Evolutionary conservation across 2,329 filamentous ascomycete species (phyloP).

Genomic region (Tolypocladium ovalisporum): DNA sequence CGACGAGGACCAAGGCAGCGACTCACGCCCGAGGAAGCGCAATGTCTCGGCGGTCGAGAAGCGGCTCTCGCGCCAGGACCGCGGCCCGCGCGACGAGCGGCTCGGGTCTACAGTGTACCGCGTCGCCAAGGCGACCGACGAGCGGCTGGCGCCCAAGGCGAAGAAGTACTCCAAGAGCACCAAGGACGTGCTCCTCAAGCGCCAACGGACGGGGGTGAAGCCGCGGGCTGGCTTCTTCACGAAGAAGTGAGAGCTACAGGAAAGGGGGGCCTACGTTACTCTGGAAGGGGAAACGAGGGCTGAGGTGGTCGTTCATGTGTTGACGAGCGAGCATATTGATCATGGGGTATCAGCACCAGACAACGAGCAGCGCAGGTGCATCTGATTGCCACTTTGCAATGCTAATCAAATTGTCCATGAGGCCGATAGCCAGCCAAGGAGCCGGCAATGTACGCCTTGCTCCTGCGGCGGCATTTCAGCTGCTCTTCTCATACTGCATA

Average conservation of each 20-base stretch:
- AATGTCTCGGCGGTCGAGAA: conserved; percentile 30
- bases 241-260: conserved; percentile 2
- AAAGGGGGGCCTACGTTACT: background rate
- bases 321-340: background rate
- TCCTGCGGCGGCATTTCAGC: background rate
- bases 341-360: background rate
- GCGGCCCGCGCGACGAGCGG: conserved; percentile 32
- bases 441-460: background rate
- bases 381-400: background rate
- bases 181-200: conserved; percentile 34
- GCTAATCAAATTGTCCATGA: background rate
- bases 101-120: conserved; percentile 45
- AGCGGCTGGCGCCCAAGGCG: conserved; percentile 35
- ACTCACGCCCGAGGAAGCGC: conserved; percentile 26
- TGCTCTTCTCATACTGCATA: background rate
- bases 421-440: background rate
- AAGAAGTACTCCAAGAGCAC: conserved; percentile 28
- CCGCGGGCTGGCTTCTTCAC: conserved; percentile 31
- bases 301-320: background rate
- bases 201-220: conserved; percentile 29
- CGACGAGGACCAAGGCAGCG: conserved; percentile 2
- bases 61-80: conserved; percentile 23
- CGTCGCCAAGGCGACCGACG: conserved; percentile 32
- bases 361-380: background rate
- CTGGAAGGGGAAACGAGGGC: background rate